phyloP scores from a whole-genome alignment of 2,329 filamentous ascomycete genomes.

The Calonectria crousiana region DNA sequence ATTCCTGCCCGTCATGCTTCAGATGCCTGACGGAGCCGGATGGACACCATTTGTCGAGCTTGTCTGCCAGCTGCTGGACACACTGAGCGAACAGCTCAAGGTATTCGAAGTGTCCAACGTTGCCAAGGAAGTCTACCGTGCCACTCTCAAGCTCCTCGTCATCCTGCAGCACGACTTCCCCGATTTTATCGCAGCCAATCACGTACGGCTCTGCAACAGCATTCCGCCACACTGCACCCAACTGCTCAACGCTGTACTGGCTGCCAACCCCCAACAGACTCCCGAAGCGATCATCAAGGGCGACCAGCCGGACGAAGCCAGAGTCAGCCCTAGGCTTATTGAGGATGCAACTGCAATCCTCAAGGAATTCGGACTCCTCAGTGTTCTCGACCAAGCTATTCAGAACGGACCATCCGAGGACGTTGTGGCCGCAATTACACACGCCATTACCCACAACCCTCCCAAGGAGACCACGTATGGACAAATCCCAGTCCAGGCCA shows the following conservation, averaged over 20 bases:
- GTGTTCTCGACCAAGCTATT: slow-evolving; percentile 70
- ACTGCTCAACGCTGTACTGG: slow-evolving; percentile 88
- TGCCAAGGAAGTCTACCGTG: slow-evolving; percentile 87
- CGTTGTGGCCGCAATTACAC: slow-evolving; percentile 80
- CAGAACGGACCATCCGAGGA: slow-evolving; percentile 76
- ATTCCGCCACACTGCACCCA: slow-evolving; percentile 89
- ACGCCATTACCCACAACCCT: slow-evolving; percentile 74
- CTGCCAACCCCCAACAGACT: slow-evolving; percentile 78
- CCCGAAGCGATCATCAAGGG: slow-evolving; percentile 81
- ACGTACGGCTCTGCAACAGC: slow-evolving; percentile 82
- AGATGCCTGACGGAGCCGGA: slow-evolving; percentile 75
- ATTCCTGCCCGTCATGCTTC: slow-evolving; percentile 84
- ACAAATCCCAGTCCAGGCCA: slow-evolving; percentile 74
- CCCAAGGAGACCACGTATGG: slow-evolving; percentile 73
- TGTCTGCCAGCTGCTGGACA: slow-evolving; percentile 77
- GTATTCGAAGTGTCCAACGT: slow-evolving; percentile 75
- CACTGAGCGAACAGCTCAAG: slow-evolving; percentile 85
- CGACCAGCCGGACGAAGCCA: slow-evolving; percentile 81
- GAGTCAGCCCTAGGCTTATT: slow-evolving; percentile 73
- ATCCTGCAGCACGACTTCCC: slow-evolving; percentile 94
- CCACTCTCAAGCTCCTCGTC: slow-evolving; percentile 83
- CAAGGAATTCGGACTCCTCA: slow-evolving; percentile 66
- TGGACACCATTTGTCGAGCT: slow-evolving; percentile 83
- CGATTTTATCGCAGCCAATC: slow-evolving; percentile 90
- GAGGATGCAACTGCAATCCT: slow-evolving; percentile 72